Base-by-base conservation (phyloP, 2,329 filamentous ascomycete species). In the Fusarium papillatum region DNA sequence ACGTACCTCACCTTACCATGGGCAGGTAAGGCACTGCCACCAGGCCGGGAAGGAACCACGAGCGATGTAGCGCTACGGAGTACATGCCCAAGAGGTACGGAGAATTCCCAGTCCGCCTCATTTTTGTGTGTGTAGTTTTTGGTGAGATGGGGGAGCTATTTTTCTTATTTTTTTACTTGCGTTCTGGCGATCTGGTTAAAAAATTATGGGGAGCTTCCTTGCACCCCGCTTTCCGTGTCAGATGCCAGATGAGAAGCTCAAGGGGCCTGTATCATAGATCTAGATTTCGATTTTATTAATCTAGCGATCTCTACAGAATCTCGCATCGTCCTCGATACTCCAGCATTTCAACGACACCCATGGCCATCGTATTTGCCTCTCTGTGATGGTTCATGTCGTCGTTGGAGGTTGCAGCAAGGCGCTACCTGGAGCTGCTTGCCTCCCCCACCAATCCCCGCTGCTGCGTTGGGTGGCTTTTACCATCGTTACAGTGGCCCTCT, bases 161-260 rank as follows among this genome's bases (percentile, higher is more conserved):
- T 53, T 66, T 39, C 36, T 68, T 68, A 39, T n/a, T 61, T 55
- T 64, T 61, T 55, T 38, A 16, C 48, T 26, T 57, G 64, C 59
- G 19, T 77, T 75, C 66, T 73, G 69, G 66, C 74, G 74, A 77
- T 76, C 74, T 77, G 64, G 69, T 77, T 72, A 26, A 74, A 43
- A 60, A 76, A 75, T 76, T 76, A 76, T 76, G 74, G 74, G 69
- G 74, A 76, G 74, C 74, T 76, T 74, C 71, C 74, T 75, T 69
- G 53, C 68, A 76, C 74, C 74, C 74, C 74, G 74, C 74, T 76
- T 69, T 70, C 34, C 38, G 39, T 70, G 24, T 39, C 66, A 61
- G 66, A 73, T 67, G 48, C 46, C 31, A 75, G 63, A 68, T 76
- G 64, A 31, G 41, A 60, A 69, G 68, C 60, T 69, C 50, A 31